Percentiles rank a stretch among this genome's conserved stretches.
Evolutionary conservation across 2,329 filamentous ascomycete genomes (phyloP).

Genomic region (Botrytis aclada): DNA sequence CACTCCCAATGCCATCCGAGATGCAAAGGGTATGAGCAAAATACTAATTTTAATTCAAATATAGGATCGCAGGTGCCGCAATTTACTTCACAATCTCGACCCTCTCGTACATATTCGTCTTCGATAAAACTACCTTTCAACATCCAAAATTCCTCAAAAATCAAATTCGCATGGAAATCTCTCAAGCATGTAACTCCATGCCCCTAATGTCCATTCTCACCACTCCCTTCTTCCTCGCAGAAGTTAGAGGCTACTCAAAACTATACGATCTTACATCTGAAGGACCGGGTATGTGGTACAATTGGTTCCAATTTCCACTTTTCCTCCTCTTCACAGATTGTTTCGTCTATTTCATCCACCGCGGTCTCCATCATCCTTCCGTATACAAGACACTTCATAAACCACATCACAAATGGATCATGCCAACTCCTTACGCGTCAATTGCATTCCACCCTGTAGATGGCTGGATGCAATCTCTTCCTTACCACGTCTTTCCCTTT

Average conservation of each 20-base stretch:
- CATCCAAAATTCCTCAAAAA: constrained; percentile 96
- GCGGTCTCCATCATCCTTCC: constrained; percentile 73
- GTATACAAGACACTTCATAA: constrained; percentile 92
- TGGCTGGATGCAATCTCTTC: constrained; percentile 81
- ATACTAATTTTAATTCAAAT: not conserved
- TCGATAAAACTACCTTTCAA: constrained; percentile 83
- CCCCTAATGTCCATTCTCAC: constrained; percentile 82
- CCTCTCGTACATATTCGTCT: constrained; percentile 83
- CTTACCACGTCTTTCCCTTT: constrained; percentile 92
- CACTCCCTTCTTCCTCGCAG: constrained; percentile 73
- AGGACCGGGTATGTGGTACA: constrained; percentile 75
- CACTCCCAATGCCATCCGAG: too few relatives aligned
- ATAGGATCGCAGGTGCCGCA: constrained; percentile 78
- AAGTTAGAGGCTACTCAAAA: constrained; percentile 80
- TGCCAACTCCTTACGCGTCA: constrained; percentile 89
- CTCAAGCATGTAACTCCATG: constrained; percentile 72
- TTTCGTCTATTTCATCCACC: constrained; percentile 89
- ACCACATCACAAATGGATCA: constrained; percentile 99
- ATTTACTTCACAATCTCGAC: constrained; percentile 83
- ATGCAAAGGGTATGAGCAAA: too few relatives aligned
- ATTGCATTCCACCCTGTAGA: constrained; percentile 95
- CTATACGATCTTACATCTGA: constrained; percentile 80
- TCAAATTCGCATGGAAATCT: constrained; percentile 82
- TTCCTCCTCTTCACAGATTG: constrained; percentile 88
- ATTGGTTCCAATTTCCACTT: constrained; percentile 77